Conservation (phyloP, 768 basidiomycete species). For the Leccinellum luteum region DNA sequence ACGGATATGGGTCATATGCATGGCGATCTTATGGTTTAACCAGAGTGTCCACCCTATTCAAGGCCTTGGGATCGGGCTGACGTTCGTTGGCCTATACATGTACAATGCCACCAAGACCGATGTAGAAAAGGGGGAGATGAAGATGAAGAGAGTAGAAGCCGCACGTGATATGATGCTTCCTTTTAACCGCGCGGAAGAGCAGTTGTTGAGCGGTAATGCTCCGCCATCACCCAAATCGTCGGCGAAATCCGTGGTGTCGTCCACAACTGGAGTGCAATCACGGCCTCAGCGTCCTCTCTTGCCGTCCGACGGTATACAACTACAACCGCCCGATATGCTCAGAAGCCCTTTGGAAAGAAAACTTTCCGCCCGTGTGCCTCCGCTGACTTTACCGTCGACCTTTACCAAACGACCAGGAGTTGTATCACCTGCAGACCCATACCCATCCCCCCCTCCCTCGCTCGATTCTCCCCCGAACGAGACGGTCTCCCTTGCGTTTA, state of each 20-base stretch:
- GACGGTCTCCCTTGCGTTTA: slow-evolving; percentile 12
- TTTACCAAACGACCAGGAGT: slow-evolving; percentile 24
- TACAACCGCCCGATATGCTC: slow-evolving; percentile 2
- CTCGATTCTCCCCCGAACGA: slow-evolving; percentile 24
- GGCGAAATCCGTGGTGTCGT: slow-evolving; percentile 8
- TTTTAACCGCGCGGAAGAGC: slow-evolving; percentile 58
- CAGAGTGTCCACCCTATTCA: slow-evolving; percentile 84
- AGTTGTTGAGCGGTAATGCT: slow-evolving; percentile 44
- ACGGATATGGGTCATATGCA: slow-evolving; percentile 96
- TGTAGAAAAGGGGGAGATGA: slow-evolving; percentile 90
- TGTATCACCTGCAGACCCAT: slow-evolving; percentile 38
- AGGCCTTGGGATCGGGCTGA: slow-evolving; percentile 85
- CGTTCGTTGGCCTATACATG: slow-evolving; percentile 90
- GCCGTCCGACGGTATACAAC: neutral
- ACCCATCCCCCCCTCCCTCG: slow-evolving; percentile 49
- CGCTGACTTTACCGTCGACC: slow-evolving; percentile 16
- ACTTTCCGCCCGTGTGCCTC: slow-evolving; percentile 13
- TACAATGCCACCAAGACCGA: slow-evolving; percentile 94
- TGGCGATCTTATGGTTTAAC: slow-evolving; percentile 95
- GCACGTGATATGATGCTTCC: slow-evolving; percentile 68
- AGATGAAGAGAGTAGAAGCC: slow-evolving; percentile 75
- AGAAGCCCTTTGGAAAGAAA: slow-evolving; percentile 17
- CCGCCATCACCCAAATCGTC: slow-evolving; percentile 17
- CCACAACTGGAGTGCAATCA: slow-evolving; percentile 28
- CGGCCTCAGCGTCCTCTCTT: slow-evolving; percentile 12